Conservation (phyloP, 495 filamentous ascomycete genomes). For the Filosporella fistucella region DNA sequence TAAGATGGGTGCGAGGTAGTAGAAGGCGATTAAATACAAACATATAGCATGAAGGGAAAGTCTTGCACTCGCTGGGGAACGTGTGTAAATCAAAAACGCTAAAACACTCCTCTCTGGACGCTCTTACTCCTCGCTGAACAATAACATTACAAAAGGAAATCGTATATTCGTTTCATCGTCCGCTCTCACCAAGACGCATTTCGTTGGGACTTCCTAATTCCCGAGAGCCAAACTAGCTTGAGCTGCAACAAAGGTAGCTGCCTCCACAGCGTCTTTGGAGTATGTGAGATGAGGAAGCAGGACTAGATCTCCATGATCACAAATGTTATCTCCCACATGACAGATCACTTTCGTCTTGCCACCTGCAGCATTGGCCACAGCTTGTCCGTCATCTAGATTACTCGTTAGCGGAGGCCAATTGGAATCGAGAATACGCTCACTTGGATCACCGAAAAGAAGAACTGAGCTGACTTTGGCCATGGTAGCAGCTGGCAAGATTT, state of each 20-base stretch:
- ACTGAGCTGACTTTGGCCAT: constrained; percentile 28
- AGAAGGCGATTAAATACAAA: too few relatives aligned
- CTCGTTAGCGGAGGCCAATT: background rate
- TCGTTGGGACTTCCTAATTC: too few relatives aligned
- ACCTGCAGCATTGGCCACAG: constrained; percentile 36
- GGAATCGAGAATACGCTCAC: constrained; percentile 16
- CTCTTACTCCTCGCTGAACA: too few relatives aligned
- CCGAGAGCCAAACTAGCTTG: background rate
- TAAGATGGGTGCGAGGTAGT: too few relatives aligned
- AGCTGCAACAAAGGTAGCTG: background rate
- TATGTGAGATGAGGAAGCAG: background rate
- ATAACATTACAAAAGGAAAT: too few relatives aligned
- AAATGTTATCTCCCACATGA: constrained; percentile 13
- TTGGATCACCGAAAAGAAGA: constrained; percentile 55
- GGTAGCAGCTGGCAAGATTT: constrained; percentile 26
- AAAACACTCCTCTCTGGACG: too few relatives aligned
- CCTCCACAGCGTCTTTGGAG: background rate
- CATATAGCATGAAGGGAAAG: too few relatives aligned
- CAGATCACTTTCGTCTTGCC: constrained; percentile 47
- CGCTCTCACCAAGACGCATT: too few relatives aligned
- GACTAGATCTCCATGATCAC: constrained; percentile 2
- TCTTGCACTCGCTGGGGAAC: too few relatives aligned
- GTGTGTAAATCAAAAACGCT: too few relatives aligned
- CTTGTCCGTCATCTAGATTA: constrained; percentile 23
- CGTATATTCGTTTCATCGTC: too few relatives aligned